Evolutionary conservation across 2,329 filamentous ascomycete genomes (phyloP).

Genomic region (Cladosporium sp.): DNA sequence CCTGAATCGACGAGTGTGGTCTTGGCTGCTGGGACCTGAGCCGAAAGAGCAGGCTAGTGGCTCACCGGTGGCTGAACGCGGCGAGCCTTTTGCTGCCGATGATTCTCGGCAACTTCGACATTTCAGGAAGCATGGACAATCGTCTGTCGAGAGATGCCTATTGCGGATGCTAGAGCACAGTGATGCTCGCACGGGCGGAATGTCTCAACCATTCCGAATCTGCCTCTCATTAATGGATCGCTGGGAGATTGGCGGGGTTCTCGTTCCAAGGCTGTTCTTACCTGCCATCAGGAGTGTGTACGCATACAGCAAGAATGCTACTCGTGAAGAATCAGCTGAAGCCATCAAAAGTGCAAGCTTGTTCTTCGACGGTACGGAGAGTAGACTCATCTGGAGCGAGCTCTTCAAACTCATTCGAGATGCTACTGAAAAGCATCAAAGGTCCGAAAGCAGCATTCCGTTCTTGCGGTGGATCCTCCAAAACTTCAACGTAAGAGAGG

Average conservation of each 20-base stretch:
- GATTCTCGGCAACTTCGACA: constrained; percentile 57
- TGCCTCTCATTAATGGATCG: constrained; percentile 95
- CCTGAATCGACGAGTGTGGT: constrained; percentile 88
- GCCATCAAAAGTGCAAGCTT: constrained; percentile 88
- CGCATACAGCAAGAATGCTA: constrained; percentile 60
- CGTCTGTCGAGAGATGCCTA: constrained; percentile 66
- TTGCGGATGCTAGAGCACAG: constrained; percentile 65
- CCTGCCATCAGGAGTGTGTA: constrained; percentile 76
- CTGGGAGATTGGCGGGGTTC: constrained; percentile 89
- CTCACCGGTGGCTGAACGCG: constrained; percentile 18
- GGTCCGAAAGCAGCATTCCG: constrained; percentile 36
- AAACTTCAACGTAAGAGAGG: constrained; percentile 89
- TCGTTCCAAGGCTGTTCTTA: constrained; percentile 83
- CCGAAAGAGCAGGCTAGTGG: constrained; percentile 32
- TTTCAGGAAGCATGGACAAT: constrained; percentile 73
- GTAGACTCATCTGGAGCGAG: constrained; percentile 70
- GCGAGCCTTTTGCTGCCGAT: constrained; percentile 43
- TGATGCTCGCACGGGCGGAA: constrained; percentile 54
- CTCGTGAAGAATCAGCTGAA: constrained; percentile 71
- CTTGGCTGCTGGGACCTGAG: constrained; percentile 86
- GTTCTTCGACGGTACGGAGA: constrained; percentile 97
- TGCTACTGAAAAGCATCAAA: constrained; percentile 1
- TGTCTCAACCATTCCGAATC: constrained; percentile 80
- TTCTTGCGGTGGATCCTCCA: constrained; percentile 60
- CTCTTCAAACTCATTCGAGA: constrained; percentile 18